Evolutionary conservation across 495 filamentous ascomycete genomes (phyloP).

Genomic region (Immersiella caudata): DNA sequence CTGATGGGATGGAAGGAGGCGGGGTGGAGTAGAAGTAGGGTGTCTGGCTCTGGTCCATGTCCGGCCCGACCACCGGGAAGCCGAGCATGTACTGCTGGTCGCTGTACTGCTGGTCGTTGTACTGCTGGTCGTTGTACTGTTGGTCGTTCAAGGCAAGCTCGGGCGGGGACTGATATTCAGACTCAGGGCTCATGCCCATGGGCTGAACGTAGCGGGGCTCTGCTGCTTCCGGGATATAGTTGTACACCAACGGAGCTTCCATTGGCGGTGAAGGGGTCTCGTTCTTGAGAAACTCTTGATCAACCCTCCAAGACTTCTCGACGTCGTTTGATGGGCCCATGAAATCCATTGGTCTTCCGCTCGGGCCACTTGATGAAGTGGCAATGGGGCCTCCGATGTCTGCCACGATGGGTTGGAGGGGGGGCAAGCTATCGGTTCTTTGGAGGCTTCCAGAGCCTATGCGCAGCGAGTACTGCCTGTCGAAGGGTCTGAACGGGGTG

Average conservation of each 20-base stretch:
- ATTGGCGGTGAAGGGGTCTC: slow-evolving; percentile 43
- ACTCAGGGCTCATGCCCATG: slow-evolving; percentile 24
- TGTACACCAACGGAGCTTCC: slow-evolving; percentile 6
- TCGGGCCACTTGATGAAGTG: slow-evolving; percentile 28
- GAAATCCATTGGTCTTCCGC: slow-evolving; percentile 47
- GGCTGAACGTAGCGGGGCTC: slow-evolving; percentile 30
- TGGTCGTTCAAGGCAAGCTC: slow-evolving; percentile 29
- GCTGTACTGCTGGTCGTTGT: too few species aligned
- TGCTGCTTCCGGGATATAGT: slow-evolving; percentile 29
- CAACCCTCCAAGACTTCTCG: slow-evolving; percentile 41
- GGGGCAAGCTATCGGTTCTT: slow-evolving; percentile 38
- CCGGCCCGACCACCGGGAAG: slow-evolving; percentile 2
- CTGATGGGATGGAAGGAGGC: slow-evolving; percentile 45
- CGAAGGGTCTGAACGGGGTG: slow-evolving; percentile 20
- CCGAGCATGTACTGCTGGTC: slow-evolving; percentile 16
- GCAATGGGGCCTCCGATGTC: slow-evolving; percentile 33
- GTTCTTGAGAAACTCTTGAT: slow-evolving; percentile 46
- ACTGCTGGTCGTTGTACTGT: too few species aligned
- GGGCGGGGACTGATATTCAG: slow-evolving; percentile 20
- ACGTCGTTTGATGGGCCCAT: slow-evolving; percentile 48
- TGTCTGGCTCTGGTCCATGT: neutral
- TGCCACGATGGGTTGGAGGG: slow-evolving; percentile 34
- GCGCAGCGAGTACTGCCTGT: slow-evolving; percentile 25
- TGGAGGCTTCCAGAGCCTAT: slow-evolving; percentile 24
- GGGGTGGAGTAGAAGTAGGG: slow-evolving; percentile 41